These are phyloP conservation scores for Chaetomium olivaceum DNA, from an alignment of 2,329 filamentous ascomycete species.

Conservation along the genomic window DNA sequence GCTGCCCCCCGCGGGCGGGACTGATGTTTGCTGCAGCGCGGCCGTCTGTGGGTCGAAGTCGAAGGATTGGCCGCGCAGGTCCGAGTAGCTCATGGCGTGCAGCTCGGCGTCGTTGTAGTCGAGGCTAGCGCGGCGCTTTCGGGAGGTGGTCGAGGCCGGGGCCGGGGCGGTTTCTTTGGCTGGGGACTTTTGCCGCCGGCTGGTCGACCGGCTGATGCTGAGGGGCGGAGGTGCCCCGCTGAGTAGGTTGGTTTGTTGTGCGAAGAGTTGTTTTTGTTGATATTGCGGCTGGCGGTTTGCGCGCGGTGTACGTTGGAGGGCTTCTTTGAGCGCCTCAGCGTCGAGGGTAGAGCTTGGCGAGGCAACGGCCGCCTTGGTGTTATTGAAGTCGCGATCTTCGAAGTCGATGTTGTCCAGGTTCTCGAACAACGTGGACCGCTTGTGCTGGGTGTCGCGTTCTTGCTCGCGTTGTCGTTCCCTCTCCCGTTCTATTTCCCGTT, in stretches of 20 bases:
- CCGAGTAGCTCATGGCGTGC: conserved; percentile 54
- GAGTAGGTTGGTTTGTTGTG: conserved; percentile 13
- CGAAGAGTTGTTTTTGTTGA: conserved; percentile 9
- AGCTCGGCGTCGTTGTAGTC: conserved; percentile 61
- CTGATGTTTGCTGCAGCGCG: conserved; percentile 38
- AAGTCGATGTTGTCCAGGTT: conserved; percentile 32
- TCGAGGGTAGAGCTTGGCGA: conserved; percentile 31
- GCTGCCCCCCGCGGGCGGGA: conserved; percentile 39
- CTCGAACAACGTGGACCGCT: conserved; percentile 35
- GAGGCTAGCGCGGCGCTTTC: conserved; percentile 46
- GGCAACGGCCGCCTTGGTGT: conserved; percentile 36
- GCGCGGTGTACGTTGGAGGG: conserved; percentile 35
- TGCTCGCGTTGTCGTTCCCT: conserved; percentile 24
- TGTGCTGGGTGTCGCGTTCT: conserved; percentile 33
- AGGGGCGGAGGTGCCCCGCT: conserved; percentile 16
- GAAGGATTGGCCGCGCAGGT: conserved; percentile 55
- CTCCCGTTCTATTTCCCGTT: conserved; percentile 21
- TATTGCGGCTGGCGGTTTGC: conserved; percentile 18
- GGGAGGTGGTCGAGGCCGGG: conserved; percentile 23
- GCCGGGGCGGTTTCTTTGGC: conserved; percentile 13
- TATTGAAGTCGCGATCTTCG: conserved; percentile 32
- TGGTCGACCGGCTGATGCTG: conserved; percentile 24
- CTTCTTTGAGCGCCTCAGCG: conserved; percentile 36
- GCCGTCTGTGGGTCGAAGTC: conserved; percentile 57
- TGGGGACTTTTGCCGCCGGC: conserved; percentile 28